phyloP scores from a whole-genome alignment of 495 filamentous ascomycete genomes.

The Hypoxylon lienhwacheense region DNA sequence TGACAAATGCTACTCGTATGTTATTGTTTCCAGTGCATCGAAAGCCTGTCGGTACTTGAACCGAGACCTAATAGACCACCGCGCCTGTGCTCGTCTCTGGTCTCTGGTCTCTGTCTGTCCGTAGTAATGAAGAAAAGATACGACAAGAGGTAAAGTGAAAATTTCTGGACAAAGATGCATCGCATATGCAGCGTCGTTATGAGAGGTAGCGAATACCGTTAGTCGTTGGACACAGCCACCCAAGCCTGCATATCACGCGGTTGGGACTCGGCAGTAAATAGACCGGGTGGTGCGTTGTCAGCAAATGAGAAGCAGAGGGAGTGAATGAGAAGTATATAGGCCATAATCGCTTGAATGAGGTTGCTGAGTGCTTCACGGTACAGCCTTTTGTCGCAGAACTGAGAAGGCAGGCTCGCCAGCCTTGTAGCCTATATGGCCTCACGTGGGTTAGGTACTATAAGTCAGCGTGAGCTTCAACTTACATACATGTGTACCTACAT shows the following conservation, averaged over 20 bases:
- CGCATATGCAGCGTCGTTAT: constrained; percentile 30
- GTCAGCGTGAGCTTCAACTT: constrained; percentile 17
- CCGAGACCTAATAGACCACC: constrained; percentile 18
- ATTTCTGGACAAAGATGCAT: constrained; percentile 31
- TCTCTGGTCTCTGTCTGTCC: constrained; percentile 13
- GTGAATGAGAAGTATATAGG: too few species aligned
- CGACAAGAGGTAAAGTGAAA: constrained; percentile 20
- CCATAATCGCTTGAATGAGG: background rate
- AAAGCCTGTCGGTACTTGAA: constrained; percentile 31
- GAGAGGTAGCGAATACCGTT: constrained; percentile 27
- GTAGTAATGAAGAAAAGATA: constrained; percentile 29
- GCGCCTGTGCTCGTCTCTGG: constrained; percentile 16
- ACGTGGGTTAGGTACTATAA: constrained; percentile 17
- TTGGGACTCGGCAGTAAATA: constrained; percentile 32
- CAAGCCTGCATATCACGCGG: constrained; percentile 34
- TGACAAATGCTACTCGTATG: constrained; percentile 32
- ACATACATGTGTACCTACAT: too few species aligned
- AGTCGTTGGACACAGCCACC: constrained; percentile 30
- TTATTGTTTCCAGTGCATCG: constrained; percentile 14
- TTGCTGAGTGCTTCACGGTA: background rate
- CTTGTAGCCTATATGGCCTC: constrained; percentile 28
- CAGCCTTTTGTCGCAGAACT: background rate
- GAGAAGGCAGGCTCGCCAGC: constrained; percentile 9
- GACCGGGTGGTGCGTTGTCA: constrained; percentile 23
- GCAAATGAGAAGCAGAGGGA: too few species aligned